Conservation (phyloP, 2,329 filamentous ascomycete genomes). For the Eutypella sp. region DNA sequence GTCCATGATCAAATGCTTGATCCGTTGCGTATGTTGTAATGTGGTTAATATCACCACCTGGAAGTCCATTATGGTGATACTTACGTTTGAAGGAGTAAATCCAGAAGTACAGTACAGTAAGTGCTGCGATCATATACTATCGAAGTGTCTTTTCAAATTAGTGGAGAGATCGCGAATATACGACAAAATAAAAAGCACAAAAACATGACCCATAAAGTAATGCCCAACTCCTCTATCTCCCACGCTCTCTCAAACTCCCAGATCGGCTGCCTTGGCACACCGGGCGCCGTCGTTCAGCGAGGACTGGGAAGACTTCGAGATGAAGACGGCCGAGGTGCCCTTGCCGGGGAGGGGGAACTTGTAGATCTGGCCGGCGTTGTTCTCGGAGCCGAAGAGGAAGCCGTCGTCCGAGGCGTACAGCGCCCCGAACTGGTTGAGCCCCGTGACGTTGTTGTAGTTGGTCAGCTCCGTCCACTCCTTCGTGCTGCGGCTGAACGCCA, state of each 20-base stretch:
- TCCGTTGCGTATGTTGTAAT: no score
- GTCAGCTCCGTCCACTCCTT: conserved; percentile 8
- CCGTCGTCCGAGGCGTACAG: conserved; percentile 14
- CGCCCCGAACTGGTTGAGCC: conserved; percentile 6
- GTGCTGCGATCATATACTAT: no score
- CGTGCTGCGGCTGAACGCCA: conserved; percentile 7
- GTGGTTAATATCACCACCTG: no score
- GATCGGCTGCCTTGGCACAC: not conserved
- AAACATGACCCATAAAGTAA: no score
- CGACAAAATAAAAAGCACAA: no score
- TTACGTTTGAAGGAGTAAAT: no score
- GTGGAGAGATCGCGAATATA: no score
- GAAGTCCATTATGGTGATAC: no score
- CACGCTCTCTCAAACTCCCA: not conserved
- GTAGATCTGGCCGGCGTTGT: conserved; percentile 11
- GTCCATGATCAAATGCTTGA: no score
- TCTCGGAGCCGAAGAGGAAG: conserved; percentile 11
- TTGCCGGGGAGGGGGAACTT: conserved; percentile 6
- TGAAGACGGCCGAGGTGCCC: conserved; percentile 5
- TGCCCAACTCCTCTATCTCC: no score
- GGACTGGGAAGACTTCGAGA: conserved; percentile 7
- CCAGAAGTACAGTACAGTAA: no score
- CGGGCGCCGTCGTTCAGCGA: conserved; percentile 13
- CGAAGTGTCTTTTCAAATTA: no score
- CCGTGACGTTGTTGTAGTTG: conserved; percentile 4